Conservation (phyloP, 2,329 filamentous ascomycete species). For the Basipetospora chlamydospora region DNA sequence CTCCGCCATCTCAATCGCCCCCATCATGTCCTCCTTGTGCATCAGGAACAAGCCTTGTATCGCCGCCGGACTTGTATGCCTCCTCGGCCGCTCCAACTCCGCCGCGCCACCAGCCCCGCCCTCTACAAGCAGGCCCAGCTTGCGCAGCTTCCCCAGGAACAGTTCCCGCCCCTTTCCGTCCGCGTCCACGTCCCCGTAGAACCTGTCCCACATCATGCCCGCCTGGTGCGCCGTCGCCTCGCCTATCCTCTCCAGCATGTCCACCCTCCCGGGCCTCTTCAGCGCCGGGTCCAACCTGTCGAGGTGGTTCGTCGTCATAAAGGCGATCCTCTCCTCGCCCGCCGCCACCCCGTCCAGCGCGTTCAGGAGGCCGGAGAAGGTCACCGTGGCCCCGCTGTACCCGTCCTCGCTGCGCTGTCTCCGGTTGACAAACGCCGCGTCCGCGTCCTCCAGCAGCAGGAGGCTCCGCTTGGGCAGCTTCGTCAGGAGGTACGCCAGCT, state of each 20-base stretch:
- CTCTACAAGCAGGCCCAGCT: constrained; percentile 55
- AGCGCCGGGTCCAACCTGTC: constrained; percentile 80
- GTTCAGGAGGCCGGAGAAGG: constrained; percentile 81
- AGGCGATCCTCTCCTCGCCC: constrained; percentile 84
- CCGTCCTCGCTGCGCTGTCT: constrained; percentile 66
- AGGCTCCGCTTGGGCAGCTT: constrained; percentile 74
- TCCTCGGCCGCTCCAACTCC: no score
- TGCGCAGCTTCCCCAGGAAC: constrained; percentile 58
- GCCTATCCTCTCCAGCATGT: constrained; percentile 82
- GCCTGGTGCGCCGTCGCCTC: constrained; percentile 81
- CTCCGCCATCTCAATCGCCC: constrained; percentile 69
- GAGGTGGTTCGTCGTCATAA: constrained; percentile 89
- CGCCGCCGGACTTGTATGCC: constrained; percentile 69
- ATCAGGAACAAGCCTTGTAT: constrained; percentile 91
- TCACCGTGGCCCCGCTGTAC: constrained; percentile 77
- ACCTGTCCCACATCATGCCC: constrained; percentile 78
- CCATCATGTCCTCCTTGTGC: constrained; percentile 81
- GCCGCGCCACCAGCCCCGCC: constrained; percentile 28
- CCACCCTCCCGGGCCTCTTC: constrained; percentile 80
- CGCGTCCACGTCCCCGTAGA: constrained; percentile 71
- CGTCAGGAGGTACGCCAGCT: constrained; percentile 71
- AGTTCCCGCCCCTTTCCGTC: constrained; percentile 45
- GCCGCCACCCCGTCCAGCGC: constrained; percentile 85
- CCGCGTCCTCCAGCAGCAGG: constrained; percentile 76
- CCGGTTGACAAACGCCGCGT: constrained; percentile 78